phyloP scores from a whole-genome alignment of 176 grass and related monocot genomes.

The Bonia amplexicaulis region DNA sequence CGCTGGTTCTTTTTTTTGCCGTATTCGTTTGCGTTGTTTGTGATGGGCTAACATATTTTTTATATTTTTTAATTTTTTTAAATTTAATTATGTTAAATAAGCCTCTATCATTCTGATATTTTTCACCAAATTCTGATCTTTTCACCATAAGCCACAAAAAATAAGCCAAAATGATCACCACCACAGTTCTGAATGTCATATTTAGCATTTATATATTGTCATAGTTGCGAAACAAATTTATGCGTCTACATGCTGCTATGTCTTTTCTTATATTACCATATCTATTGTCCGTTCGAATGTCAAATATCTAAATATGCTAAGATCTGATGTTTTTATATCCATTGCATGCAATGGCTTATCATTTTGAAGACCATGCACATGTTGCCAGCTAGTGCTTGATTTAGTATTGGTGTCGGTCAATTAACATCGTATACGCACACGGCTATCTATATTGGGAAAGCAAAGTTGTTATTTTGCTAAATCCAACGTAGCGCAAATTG shows the following conservation, averaged over 20 bases:
- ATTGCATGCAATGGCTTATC: background rate
- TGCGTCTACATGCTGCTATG: accelerated
- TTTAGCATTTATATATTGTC: background rate
- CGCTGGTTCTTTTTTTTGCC: no score
- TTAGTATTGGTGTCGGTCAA: background rate
- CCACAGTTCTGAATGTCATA: background rate
- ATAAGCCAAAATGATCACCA: no score
- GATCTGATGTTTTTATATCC: background rate
- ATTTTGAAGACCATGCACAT: background rate
- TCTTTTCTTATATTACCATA: accelerated
- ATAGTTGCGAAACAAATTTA: background rate
- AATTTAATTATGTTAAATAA: no score
- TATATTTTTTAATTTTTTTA: no score
- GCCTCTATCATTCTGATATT: no score
- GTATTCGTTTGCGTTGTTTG: no score
- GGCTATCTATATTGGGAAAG: background rate
- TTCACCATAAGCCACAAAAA: no score
- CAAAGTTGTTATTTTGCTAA: background rate
- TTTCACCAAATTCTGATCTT: no score
- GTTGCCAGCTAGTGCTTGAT: background rate
- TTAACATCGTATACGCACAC: background rate
- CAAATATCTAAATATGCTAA: background rate
- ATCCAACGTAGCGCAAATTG: background rate
- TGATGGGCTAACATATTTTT: no score
- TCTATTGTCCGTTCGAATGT: background rate